phyloP scores from a whole-genome alignment of 257 asterid species.

The Forsythia suspensa region DNA sequence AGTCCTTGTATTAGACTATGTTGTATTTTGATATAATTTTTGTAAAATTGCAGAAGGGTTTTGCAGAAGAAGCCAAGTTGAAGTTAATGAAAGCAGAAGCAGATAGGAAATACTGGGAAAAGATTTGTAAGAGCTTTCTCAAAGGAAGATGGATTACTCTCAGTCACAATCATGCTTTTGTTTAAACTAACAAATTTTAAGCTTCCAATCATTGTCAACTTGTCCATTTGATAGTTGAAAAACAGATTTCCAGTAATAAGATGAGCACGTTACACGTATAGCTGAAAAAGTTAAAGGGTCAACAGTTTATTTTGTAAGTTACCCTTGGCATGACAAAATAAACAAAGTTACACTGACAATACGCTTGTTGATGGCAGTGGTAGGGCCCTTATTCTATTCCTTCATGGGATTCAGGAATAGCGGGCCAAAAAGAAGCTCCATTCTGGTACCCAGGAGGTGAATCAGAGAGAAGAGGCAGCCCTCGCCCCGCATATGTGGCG shows the following conservation, averaged over 20 bases:
- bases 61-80: constrained; percentile 54
- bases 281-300: too few species aligned
- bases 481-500: too few species aligned
- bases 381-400: too few species aligned
- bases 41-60: constrained; percentile 31
- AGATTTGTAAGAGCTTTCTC: constrained; percentile 62
- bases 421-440: too few species aligned
- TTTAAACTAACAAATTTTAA: neutral
- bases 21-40: neutral
- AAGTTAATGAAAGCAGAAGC: constrained; percentile 43
- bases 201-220: neutral
- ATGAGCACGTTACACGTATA: too few species aligned
- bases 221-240: neutral
- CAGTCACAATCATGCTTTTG: neutral
- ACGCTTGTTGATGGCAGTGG: too few species aligned
- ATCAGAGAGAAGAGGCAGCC: too few species aligned
- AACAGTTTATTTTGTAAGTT: too few species aligned
- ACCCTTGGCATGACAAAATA: too few species aligned
- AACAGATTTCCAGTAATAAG: neutral
- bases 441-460: too few species aligned
- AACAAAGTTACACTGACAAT: neutral
- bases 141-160: constrained; percentile 32
- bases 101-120: constrained; percentile 53
- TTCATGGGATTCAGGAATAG: too few species aligned
- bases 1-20: too few species aligned